A percentile compares a stretch with the other conserved stretches of the same genome.
These are phyloP conservation scores for Neonectria sp. DNA, from an alignment of 2,329 filamentous ascomycete species.

Conservation along the genomic window DNA sequence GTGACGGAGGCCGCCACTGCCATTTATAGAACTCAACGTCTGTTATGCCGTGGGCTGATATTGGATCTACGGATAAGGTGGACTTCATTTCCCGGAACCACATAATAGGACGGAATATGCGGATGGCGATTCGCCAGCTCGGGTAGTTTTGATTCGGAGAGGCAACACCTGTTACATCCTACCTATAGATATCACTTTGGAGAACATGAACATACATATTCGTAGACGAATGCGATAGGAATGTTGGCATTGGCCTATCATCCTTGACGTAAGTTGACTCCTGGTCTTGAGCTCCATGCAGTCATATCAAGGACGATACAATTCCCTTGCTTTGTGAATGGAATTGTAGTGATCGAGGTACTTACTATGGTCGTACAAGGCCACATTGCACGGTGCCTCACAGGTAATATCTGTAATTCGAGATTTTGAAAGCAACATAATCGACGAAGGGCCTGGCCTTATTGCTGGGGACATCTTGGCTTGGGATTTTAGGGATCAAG, in stretches of 20 bases:
- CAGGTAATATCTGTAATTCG: neutral
- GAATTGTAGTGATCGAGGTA: too few relatives aligned
- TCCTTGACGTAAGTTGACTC: neutral
- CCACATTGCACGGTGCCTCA: neutral
- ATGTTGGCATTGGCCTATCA: neutral
- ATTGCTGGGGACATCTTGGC: neutral
- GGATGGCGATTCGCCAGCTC: neutral
- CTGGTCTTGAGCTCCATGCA: neutral
- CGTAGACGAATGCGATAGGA: too few relatives aligned
- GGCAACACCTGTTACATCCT: too few relatives aligned
- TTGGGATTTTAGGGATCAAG: constrained; percentile 1
- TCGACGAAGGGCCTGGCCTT: neutral
- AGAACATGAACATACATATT: too few relatives aligned
- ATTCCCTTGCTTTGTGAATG: too few relatives aligned
- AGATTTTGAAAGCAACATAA: neutral
- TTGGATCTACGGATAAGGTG: neutral
- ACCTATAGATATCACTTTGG: too few relatives aligned
- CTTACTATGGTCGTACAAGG: too few relatives aligned
- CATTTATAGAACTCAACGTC: neutral
- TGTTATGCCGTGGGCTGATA: neutral
- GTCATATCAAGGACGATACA: too few relatives aligned
- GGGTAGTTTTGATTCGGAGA: too few relatives aligned
- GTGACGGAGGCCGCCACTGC: neutral
- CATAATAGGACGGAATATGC: too few relatives aligned
- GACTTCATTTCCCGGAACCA: neutral